Evolutionary conservation across 2,329 filamentous ascomycete species (phyloP), one percentile per base, ranked within the genome.

Genomic region (Phialophora expanda): DNA sequence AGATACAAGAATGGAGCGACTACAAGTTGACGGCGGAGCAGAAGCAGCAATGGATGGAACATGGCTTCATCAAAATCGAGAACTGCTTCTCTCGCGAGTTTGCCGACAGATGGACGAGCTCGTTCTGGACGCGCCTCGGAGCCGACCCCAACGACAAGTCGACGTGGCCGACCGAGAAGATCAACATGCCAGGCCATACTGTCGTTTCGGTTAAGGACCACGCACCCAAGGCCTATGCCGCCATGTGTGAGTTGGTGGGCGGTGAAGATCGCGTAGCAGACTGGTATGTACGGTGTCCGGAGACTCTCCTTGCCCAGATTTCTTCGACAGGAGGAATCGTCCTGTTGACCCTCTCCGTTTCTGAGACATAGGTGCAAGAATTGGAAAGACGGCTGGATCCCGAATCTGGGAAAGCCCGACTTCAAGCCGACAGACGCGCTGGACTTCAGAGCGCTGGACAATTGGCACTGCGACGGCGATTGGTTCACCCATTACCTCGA

Each of bases 401-500:
- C 90, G 50, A 91, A 90, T 75, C 81, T 91, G 4, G 89, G 89
- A 9, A 86, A 81, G 1, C 74, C 81, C 0, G 81, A 84, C 56
- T 78, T 78, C 55, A 83, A 85, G 66, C 82, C 83, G 4, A 80
- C 79, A 53, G 79, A 81, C 6, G n/a, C 4, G 7, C 75, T 83
- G 2, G 76, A 80, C 41, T 86, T 86, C 0, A 79, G 82, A 56
- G 80, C 85, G 0, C 78, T 89, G 26, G 73, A 79, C 9, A 80
- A 80, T 32, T 90, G 89, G 88, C 89, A 90, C 75, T 86, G 89
- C 24, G 88, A 90, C 75, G 88, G 88, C 7, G 88, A 91, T 71
- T 90, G 90, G 75, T 91, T 91, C 74, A 82, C 89, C 3, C 88
- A 91, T 78, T 91, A 87, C 70, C 83, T 91, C 41, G 89, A 91